A percentile compares a stretch with the other conserved stretches of the same genome.
Evolutionary conservation across 1,284 basidiomycete species (phyloP).

Genomic region (Rhodofomes roseus): DNA sequence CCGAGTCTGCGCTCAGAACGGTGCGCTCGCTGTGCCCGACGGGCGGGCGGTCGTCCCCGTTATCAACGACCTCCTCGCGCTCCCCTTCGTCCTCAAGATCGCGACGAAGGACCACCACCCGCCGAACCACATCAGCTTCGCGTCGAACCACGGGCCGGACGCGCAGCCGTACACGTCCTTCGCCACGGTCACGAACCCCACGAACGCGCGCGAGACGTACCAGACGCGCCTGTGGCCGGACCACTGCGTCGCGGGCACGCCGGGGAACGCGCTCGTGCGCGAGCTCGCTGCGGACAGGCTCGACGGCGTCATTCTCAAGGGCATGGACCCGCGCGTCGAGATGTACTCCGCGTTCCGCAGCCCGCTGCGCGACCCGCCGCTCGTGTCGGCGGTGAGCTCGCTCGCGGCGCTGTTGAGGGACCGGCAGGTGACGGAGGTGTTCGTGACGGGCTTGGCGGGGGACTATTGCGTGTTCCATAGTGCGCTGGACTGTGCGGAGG

Average conservation of each 20-base stretch:
- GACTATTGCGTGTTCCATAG: constrained; percentile 55
- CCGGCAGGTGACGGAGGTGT: constrained; percentile 38
- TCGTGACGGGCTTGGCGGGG: constrained; percentile 56
- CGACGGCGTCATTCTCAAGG: constrained; percentile 32
- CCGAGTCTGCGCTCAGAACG: constrained; percentile 27
- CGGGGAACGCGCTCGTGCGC: constrained; percentile 40
- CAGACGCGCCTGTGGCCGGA: constrained; percentile 57
- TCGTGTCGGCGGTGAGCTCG: constrained; percentile 28
- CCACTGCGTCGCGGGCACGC: constrained; percentile 48
- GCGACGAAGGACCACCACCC: constrained; percentile 55
- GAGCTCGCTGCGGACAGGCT: constrained; percentile 31
- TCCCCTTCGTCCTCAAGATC: constrained; percentile 38
- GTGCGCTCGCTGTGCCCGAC: constrained; percentile 48
- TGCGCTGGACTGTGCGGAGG: constrained; percentile 41
- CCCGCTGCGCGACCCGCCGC: constrained; percentile 32
- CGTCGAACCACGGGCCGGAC: constrained; percentile 41
- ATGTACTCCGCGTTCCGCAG: constrained; percentile 48
- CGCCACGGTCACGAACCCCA: constrained; percentile 31
- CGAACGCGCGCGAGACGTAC: constrained; percentile 31
- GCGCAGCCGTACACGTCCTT: constrained; percentile 42
- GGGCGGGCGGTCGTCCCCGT: constrained; percentile 43
- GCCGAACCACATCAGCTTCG: constrained; percentile 58
- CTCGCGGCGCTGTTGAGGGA: constrained; percentile 33
- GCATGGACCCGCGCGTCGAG: constrained; percentile 39
- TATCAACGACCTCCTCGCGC: constrained; percentile 42